Conservation (phyloP, 768 basidiomycete genomes). For the Lentinula guzmanii region DNA sequence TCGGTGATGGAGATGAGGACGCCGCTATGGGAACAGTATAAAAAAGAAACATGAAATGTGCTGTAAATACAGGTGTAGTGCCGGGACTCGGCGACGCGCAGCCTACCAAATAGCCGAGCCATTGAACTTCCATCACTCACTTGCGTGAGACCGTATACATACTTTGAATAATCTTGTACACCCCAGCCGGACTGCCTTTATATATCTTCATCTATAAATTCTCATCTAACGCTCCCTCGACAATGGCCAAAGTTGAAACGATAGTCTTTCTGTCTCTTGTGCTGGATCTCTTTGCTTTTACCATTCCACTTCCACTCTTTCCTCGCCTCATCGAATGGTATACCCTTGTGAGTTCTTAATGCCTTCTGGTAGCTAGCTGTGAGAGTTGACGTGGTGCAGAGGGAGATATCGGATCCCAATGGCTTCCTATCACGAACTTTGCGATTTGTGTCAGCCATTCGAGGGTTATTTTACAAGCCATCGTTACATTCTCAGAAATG, state of each 20-base stretch:
- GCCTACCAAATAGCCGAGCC: neutral
- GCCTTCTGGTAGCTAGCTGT: neutral
- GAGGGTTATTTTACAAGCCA: slow-evolving; percentile 60
- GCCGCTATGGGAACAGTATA: neutral
- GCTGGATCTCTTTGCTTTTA: slow-evolving; percentile 88
- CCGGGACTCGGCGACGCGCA: neutral
- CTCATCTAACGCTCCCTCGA: neutral
- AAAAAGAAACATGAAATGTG: neutral
- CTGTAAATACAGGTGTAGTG: neutral
- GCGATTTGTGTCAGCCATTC: slow-evolving; percentile 54
- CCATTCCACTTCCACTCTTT: slow-evolving; percentile 92
- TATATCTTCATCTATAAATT: neutral
- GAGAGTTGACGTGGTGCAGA: slow-evolving; percentile 28
- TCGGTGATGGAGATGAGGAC: slow-evolving; percentile 13
- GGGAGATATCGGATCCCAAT: slow-evolving; percentile 63
- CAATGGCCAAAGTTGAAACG: slow-evolving; percentile 65
- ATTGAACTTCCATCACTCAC: neutral
- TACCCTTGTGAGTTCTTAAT: slow-evolving; percentile 45
- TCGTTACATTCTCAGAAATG: slow-evolving; percentile 65
- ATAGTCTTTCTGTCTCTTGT: slow-evolving; percentile 89
- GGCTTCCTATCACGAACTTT: slow-evolving; percentile 75
- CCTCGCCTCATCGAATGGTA: slow-evolving; percentile 98
- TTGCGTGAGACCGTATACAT: neutral
- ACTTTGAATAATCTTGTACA: too few species aligned
- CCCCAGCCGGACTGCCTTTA: neutral